Conservation (phyloP, 768 basidiomycete genomes). For the Naganishia friedmannii region DNA sequence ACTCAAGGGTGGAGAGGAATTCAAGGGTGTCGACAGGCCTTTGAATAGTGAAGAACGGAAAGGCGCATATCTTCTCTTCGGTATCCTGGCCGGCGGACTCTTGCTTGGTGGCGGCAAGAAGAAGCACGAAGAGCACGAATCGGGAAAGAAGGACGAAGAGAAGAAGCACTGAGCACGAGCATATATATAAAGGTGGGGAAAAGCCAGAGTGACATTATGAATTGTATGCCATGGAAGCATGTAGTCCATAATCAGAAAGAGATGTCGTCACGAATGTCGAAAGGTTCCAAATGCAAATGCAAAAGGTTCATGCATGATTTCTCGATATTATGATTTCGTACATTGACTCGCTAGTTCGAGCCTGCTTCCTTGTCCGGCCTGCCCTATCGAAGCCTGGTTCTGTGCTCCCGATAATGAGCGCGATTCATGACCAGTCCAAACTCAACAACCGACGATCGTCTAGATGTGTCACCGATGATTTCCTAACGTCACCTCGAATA, state of each 20-base stretch:
- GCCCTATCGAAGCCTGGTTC: background rate
- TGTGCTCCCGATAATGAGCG: no score
- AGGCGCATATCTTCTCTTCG: slow-evolving; percentile 59
- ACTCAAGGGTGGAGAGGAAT: slow-evolving; percentile 29
- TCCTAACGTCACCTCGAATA: no score
- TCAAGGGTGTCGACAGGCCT: slow-evolving; percentile 37
- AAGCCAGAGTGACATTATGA: background rate
- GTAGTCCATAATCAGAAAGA: slow-evolving; percentile 19
- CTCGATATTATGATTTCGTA: no score
- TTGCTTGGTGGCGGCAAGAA: slow-evolving; percentile 51
- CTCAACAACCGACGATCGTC: background rate
- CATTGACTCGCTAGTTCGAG: background rate
- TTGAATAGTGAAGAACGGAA: slow-evolving; percentile 55
- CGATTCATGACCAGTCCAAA: no score
- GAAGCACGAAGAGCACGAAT: slow-evolving; percentile 31
- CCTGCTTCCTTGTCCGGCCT: background rate
- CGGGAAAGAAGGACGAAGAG: slow-evolving; percentile 27
- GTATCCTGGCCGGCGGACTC: slow-evolving; percentile 59
- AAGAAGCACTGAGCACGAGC: slow-evolving; percentile 19
- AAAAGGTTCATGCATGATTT: no score
- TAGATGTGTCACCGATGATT: no score
- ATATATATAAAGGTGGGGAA: background rate
- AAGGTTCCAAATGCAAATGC: background rate
- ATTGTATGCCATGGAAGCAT: slow-evolving; percentile 25
- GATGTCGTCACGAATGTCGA: background rate